These are phyloP conservation scores for Brettanomyces custersianus DNA, from an alignment of 805 yeast genomes.

Conservation along the genomic window DNA sequence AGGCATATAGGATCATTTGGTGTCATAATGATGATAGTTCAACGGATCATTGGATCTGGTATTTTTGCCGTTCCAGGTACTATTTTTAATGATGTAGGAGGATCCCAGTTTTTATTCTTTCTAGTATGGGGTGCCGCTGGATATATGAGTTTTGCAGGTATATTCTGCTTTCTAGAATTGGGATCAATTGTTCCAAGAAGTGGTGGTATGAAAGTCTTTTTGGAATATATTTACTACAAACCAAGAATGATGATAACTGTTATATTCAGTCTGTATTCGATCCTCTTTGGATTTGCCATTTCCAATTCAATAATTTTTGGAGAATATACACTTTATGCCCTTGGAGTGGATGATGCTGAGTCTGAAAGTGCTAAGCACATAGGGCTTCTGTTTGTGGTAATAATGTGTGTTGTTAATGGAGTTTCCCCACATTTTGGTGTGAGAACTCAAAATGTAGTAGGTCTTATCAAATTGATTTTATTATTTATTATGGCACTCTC, in stretches of 20 bases:
- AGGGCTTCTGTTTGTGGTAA: slow-evolving; percentile 32
- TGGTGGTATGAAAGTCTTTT: slow-evolving; percentile 69
- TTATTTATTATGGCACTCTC: slow-evolving; percentile 46
- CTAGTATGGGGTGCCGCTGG: slow-evolving; percentile 58
- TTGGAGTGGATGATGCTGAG: slow-evolving; percentile 30
- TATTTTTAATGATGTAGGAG: slow-evolving; percentile 59
- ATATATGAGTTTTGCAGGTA: slow-evolving; percentile 54
- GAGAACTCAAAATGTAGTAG: slow-evolving; percentile 52
- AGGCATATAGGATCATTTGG: slow-evolving; percentile 65
- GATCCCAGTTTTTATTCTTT: slow-evolving; percentile 54
- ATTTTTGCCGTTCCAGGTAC: slow-evolving; percentile 68
- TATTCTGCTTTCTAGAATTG: slow-evolving; percentile 57
- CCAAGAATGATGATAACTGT: slow-evolving; percentile 49
- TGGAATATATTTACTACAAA: slow-evolving; percentile 55
- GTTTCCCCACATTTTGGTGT: slow-evolving; percentile 53
- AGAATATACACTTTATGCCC: slow-evolving; percentile 38
- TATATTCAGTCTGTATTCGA: slow-evolving; percentile 35
- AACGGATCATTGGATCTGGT: slow-evolving; percentile 74
- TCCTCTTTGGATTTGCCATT: slow-evolving; percentile 42
- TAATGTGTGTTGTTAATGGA: slow-evolving; percentile 42
- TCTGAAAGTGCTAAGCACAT: slow-evolving; percentile 30
- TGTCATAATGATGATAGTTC: slow-evolving; percentile 53
- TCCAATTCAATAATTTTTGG: slow-evolving; percentile 48
- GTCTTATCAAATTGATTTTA: slow-evolving; percentile 49
- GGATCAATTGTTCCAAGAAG: slow-evolving; percentile 66